Percentiles rank a stretch among this genome's conserved stretches.
Evolutionary conservation across 2,329 filamentous ascomycete species (phyloP).

Genomic region (Trichoderma hamatum): DNA sequence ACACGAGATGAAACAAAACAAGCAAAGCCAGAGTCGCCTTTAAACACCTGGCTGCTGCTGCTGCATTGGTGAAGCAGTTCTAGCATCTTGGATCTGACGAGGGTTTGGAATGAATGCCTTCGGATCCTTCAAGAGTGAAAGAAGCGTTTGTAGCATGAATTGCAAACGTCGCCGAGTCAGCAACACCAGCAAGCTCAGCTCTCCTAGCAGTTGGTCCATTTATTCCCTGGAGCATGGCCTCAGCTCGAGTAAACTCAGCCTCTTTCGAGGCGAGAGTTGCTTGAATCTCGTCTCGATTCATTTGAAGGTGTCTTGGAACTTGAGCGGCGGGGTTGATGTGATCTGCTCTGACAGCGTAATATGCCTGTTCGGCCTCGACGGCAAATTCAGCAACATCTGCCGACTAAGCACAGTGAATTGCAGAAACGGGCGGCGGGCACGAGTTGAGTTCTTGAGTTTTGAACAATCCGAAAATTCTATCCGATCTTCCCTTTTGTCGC

Average conservation of each 20-base stretch:
- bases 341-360: slow-evolving; percentile 33
- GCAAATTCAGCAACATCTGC: slow-evolving; percentile 34
- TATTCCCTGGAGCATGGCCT: slow-evolving; percentile 27
- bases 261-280: slow-evolving; percentile 25
- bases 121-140: slow-evolving; percentile 26
- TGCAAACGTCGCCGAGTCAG: slow-evolving; percentile 35
- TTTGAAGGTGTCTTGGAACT: not conserved
- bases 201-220: slow-evolving; percentile 30
- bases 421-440: not conserved
- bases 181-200: slow-evolving; percentile 36
- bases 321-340: slow-evolving; percentile 11
- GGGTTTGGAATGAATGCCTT: not conserved
- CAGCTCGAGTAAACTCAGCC: slow-evolving; percentile 29
- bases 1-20: not conserved
- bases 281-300: not conserved
- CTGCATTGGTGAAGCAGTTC: not conserved
- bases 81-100: not conserved
- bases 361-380: slow-evolving; percentile 29
- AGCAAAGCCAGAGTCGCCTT: not conserved
- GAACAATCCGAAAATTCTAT: slow-evolving; percentile 15
- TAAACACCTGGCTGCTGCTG: not conserved
- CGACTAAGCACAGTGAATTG: slow-evolving; percentile 33
- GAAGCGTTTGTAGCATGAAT: slow-evolving; percentile 33
- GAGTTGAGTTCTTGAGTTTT: not conserved
- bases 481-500: not conserved